phyloP scores from a whole-genome alignment of 176 grass and related monocot species.

The Dactylis glomerata region DNA sequence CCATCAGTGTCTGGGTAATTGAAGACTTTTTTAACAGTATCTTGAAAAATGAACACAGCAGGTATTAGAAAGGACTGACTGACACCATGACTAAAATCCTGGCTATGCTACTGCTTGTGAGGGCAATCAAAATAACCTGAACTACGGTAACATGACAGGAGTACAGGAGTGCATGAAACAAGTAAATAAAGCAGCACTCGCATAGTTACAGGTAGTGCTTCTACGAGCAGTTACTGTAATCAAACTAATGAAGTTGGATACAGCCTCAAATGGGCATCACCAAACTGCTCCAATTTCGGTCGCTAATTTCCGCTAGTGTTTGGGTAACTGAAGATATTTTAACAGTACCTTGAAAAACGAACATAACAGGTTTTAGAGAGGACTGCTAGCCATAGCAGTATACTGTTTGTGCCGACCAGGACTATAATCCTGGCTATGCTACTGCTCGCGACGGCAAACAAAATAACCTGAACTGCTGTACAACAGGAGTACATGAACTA shows the following conservation, averaged over 20 bases:
- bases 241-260: too few relatives aligned
- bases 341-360: not conserved
- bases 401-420: not conserved
- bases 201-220: too few relatives aligned
- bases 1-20: not conserved
- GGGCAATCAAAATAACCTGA: too few relatives aligned
- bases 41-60: not conserved
- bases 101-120: too few relatives aligned
- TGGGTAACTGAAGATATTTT: not conserved
- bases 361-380: too few relatives aligned
- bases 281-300: too few relatives aligned
- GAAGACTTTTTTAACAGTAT: not conserved
- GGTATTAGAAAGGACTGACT: not conserved
- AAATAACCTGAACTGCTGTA: not conserved
- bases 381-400: not conserved
- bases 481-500: not conserved
- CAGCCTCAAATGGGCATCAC: too few relatives aligned
- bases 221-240: too few relatives aligned
- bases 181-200: too few relatives aligned
- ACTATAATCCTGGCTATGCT: not conserved
- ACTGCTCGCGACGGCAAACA: not conserved
- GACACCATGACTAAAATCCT: not conserved
- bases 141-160: too few relatives aligned
- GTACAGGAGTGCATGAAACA: too few relatives aligned
- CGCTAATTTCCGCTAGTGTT: too few relatives aligned